Percentiles rank a stretch among this genome's conserved stretches.
Conservation (phyloP, 257 asterid genomes). For the Penstemon davidsonii region DNA sequence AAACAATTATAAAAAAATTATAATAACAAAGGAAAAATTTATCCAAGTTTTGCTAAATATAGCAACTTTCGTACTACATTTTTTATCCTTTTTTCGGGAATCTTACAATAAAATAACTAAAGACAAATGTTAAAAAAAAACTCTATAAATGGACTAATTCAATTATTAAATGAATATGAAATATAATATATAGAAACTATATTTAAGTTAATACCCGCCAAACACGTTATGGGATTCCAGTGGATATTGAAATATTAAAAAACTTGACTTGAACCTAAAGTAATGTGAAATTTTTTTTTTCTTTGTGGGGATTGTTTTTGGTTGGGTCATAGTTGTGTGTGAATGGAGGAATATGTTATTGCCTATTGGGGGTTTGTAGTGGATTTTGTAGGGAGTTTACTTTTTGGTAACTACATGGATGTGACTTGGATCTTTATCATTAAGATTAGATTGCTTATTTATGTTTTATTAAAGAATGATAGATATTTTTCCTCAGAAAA, state of each 20-base stretch:
- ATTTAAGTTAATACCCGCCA: constrained; percentile 10
- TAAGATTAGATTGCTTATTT: constrained; percentile 5
- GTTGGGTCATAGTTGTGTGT: constrained; percentile 10
- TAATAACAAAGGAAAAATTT: no score
- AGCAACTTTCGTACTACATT: no score
- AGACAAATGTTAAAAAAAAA: no score
- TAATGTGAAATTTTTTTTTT: neutral
- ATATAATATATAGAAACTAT: no score
- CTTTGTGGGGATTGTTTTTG: constrained; percentile 20
- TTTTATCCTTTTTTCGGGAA: no score
- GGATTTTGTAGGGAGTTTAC: constrained; percentile 21
- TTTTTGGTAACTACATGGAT: constrained; percentile 16
- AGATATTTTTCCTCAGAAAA: neutral
- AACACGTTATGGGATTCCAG: constrained; percentile 25
- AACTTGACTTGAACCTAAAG: constrained; percentile 19
- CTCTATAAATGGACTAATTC: no score
- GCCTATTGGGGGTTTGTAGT: neutral
- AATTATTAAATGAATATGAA: no score
- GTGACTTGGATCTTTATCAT: constrained; percentile 24
- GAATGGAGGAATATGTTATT: neutral
- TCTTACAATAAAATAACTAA: no score
- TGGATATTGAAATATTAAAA: constrained; percentile 6
- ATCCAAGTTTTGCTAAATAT: no score
- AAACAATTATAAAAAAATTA: no score
- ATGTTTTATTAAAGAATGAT: neutral